Evolutionary conservation across 225 moss, liverwort and hornwort species (phyloP), one percentile per base, ranked within the genome.

Genomic region (Polytrichum commune): DNA sequence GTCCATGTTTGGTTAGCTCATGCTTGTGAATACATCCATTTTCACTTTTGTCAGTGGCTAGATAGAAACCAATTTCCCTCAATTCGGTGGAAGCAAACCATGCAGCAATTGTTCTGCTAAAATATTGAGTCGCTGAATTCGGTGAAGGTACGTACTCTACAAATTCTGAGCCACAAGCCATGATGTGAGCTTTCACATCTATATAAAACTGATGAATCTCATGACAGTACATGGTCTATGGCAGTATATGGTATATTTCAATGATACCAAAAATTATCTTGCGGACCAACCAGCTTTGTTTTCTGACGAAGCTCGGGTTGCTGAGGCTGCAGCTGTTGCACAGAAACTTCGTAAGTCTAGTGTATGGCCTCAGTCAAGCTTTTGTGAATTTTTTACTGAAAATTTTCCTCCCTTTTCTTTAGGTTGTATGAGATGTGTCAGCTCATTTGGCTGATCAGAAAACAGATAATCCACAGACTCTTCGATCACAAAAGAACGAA

Each of bases 171-270:
- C 23, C 61, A 20, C 55, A 55, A 54, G 35, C 19, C 16, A 32
- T 35, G 35, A 35, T 35, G 35, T 35, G 35, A 9, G 9, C 8
- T 35, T 35, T 9, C 35, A 9, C 35, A 46, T 46, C 46, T 46
- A 4, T 16, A 46, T 46, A 4, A 4, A 13, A 46, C 13, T 46
- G 46, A 46, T 46, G 46, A 46, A 46, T 46, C 3, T 46, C 46
- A 4, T 46, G 16, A 46, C 46, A 46, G 46, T 46, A 46, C 38
- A 38, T 61, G 46, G 24, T 18, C 26, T 23, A 56, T 22, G 68
- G 54, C 91, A 98, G 97, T 91, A 93, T n/a, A 89, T 98, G 77
- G 95, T 90, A 93, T 86, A 91, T 69, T 98, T 98, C 86, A 98
- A 95, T 72, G 83, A 67, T 65, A 54, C 81, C 46, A 87, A 89